Conservation (phyloP, 2,329 filamentous ascomycete species). For the Fonsecaea erecta region DNA sequence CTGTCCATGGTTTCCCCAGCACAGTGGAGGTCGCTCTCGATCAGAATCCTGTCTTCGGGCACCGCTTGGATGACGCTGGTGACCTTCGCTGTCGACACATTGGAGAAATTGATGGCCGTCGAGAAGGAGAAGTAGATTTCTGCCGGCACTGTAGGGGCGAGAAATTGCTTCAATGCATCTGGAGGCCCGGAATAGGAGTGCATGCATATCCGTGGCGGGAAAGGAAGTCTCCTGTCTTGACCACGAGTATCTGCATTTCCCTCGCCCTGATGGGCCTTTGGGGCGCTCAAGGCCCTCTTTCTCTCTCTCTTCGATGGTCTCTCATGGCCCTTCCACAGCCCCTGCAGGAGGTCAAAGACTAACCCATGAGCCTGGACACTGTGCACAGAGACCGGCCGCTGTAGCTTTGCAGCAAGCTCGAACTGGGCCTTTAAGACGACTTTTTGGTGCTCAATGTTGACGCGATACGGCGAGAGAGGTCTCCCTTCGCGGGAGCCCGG, state of each 20-base stretch:
- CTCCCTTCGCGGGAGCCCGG: constrained; percentile 66
- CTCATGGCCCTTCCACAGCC: constrained; percentile 64
- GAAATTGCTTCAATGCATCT: constrained; percentile 77
- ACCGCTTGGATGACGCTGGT: constrained; percentile 71
- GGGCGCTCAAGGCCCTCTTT: constrained; percentile 43
- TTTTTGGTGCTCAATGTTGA: constrained; percentile 63
- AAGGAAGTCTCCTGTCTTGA: constrained; percentile 60
- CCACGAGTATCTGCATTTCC: constrained; percentile 34
- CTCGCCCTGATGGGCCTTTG: constrained; percentile 42
- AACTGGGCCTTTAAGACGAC: constrained; percentile 62
- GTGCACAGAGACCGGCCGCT: constrained; percentile 64
- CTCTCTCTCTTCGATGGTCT: constrained; percentile 57
- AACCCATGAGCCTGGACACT: constrained; percentile 67
- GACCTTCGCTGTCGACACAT: constrained; percentile 59
- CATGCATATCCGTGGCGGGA: constrained; percentile 85
- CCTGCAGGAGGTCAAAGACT: constrained; percentile 60
- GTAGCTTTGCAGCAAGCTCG: constrained; percentile 62
- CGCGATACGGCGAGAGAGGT: constrained; percentile 61
- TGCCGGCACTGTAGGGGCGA: constrained; percentile 72
- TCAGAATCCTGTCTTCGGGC: constrained; percentile 76
- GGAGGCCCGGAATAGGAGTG: constrained; percentile 87
- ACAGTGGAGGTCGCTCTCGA: constrained; percentile 87
- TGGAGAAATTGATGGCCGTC: constrained; percentile 74
- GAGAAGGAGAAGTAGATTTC: constrained; percentile 90
- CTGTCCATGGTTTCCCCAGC: constrained; percentile 82